Evolutionary conservation across 768 basidiomycete species (phyloP).

Genomic region (Pulveroboletus sp.): DNA sequence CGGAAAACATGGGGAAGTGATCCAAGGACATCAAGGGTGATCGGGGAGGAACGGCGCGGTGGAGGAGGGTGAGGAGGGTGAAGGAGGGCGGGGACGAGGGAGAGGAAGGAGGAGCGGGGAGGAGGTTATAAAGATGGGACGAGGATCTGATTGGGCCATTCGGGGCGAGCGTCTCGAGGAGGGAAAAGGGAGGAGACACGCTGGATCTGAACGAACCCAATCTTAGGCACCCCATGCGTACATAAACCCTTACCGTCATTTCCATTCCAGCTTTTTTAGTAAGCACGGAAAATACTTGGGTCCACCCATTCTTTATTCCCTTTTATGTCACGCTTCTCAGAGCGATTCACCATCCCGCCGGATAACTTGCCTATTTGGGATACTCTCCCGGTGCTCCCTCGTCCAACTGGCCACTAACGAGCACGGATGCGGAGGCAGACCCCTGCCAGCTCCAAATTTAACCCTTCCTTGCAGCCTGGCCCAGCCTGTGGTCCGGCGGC

Average conservation of each 20-base stretch:
- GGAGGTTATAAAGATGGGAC: slow-evolving; percentile 27
- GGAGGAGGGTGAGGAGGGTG: not conserved
- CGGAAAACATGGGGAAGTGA: slow-evolving; percentile 31
- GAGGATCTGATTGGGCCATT: slow-evolving; percentile 26
- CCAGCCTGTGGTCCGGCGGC: no score
- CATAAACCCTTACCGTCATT: slow-evolving; percentile 2
- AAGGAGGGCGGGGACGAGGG: not conserved
- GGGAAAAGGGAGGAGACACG: not conserved
- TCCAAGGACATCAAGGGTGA: slow-evolving; percentile 29
- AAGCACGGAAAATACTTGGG: not conserved
- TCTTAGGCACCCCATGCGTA: slow-evolving; percentile 15
- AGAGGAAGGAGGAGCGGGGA: slow-evolving; percentile 5
- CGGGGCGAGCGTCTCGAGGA: not conserved
- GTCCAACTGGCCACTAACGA: no score
- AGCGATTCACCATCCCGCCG: slow-evolving; percentile 15
- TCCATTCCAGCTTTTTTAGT: not conserved
- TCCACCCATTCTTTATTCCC: slow-evolving; percentile 12
- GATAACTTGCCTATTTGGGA: slow-evolving; percentile 2
- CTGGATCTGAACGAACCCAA: slow-evolving; percentile 25
- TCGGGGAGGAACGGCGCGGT: not conserved
- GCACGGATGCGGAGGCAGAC: no score
- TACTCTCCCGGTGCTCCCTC: not conserved
- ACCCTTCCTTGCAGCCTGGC: no score
- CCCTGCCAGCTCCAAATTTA: not conserved
- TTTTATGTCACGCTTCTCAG: slow-evolving; percentile 18